phyloP scores from a whole-genome alignment of 192 early-diverging fungal genomes.

The Tieghemiomyces parasiticus region DNA sequence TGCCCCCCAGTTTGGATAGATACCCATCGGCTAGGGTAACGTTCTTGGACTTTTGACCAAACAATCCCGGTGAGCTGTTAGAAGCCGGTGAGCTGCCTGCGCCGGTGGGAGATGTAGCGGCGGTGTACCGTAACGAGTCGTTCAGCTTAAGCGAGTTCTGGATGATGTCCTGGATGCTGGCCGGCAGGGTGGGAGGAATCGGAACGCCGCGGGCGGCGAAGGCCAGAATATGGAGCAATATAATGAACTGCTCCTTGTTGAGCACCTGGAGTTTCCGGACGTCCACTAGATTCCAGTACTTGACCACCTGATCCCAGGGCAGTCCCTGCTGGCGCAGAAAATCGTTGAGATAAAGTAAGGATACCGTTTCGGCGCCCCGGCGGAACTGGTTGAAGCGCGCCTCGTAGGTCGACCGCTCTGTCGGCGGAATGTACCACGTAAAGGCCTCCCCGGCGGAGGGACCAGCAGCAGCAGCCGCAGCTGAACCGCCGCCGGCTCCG shows the following conservation, averaged over 20 bases:
- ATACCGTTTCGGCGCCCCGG: constrained; percentile 15
- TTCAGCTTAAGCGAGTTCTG: constrained; percentile 26
- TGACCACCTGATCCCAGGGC: constrained; percentile 17
- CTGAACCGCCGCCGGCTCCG: background rate
- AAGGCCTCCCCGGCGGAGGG: constrained; percentile 20
- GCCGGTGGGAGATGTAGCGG: constrained; percentile 12
- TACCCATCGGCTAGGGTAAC: constrained; percentile 32
- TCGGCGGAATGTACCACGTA: constrained; percentile 47
- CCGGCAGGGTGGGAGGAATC: constrained; percentile 21
- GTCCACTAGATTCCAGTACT: constrained; percentile 29
- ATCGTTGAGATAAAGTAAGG: constrained; percentile 26
- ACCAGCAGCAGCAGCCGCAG: constrained; percentile 12
- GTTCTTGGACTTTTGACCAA: constrained; percentile 28
- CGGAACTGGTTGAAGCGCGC: constrained; percentile 29
- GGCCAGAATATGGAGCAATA: constrained; percentile 25
- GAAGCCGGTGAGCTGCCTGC: constrained; percentile 3
- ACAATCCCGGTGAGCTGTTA: constrained; percentile 20
- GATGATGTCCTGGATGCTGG: constrained; percentile 25
- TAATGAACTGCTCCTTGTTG: constrained; percentile 31
- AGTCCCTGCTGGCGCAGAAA: constrained; percentile 21
- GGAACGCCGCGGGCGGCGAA: constrained; percentile 15
- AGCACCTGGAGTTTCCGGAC: constrained; percentile 31
- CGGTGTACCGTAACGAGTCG: constrained; percentile 9
- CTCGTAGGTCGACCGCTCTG: constrained; percentile 38
- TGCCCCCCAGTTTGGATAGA: constrained; percentile 27